A percentile compares a stretch with the other conserved stretches of the same genome.
These are phyloP conservation scores for Zoysia matrella DNA, from an alignment of 202 grass and related monocot genomes.

Conservation along the genomic window DNA sequence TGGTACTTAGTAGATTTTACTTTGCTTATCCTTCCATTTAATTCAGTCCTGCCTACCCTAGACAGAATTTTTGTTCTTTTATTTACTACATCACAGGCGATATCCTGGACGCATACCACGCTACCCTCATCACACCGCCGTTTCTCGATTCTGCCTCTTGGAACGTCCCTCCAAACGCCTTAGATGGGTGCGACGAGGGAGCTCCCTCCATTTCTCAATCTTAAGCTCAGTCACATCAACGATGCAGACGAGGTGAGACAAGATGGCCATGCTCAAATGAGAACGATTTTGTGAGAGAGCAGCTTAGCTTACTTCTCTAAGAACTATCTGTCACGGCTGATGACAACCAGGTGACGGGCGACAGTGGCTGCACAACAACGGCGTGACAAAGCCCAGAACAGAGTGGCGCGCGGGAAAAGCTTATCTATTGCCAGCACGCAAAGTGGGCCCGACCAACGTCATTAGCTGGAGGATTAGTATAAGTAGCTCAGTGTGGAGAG, in stretches of 20 bases:
- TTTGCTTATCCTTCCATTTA: too few species aligned
- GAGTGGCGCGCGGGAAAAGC: too few species aligned
- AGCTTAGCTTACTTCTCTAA: slow-evolving; percentile 38
- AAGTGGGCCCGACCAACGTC: too few species aligned
- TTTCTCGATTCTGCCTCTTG: slow-evolving; percentile 67
- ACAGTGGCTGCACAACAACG: too few species aligned
- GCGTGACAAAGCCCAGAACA: too few species aligned
- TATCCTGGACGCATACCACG: slow-evolving; percentile 68
- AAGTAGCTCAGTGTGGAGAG: too few species aligned
- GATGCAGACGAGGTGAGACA: slow-evolving; percentile 47
- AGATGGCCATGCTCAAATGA: slow-evolving; percentile 56
- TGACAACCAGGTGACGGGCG: too few species aligned
- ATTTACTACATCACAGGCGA: slow-evolving; percentile 31
- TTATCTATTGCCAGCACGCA: too few species aligned
- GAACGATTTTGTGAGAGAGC: slow-evolving; percentile 43
- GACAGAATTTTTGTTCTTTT: neutral
- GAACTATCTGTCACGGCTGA: too few species aligned
- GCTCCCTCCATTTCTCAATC: slow-evolving; percentile 72
- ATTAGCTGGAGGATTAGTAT: too few species aligned
- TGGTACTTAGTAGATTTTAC: too few species aligned
- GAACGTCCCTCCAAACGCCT: slow-evolving; percentile 71
- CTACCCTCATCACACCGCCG: slow-evolving; percentile 67
- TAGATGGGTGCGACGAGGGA: slow-evolving; percentile 64
- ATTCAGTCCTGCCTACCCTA: neutral
- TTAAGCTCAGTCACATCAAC: slow-evolving; percentile 74